These are phyloP conservation scores for Colletotrichum australisinense DNA, from an alignment of 2,329 filamentous ascomycete genomes.

Conservation along the genomic window DNA sequence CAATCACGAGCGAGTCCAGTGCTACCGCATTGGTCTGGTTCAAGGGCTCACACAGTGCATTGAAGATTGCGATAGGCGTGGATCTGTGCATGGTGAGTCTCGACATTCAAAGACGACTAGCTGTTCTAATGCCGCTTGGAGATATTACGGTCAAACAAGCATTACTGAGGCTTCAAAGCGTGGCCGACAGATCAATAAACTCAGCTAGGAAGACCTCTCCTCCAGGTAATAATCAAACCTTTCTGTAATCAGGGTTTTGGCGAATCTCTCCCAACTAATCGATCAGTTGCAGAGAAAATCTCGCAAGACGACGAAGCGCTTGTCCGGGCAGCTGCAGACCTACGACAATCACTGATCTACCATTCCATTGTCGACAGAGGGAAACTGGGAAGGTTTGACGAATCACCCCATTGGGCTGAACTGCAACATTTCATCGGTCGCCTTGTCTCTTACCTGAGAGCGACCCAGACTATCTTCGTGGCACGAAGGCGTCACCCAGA, in stretches of 20 bases:
- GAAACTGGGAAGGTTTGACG: constrained; percentile 21
- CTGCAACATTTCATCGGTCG: constrained; percentile 43
- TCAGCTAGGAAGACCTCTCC: background rate
- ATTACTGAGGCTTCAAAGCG: background rate
- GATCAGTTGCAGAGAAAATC: background rate
- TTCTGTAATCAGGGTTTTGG: background rate
- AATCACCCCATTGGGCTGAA: constrained; percentile 43
- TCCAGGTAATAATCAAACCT: background rate
- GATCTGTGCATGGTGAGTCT: background rate
- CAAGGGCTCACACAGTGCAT: background rate
- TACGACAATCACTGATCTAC: background rate
- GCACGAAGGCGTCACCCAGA: constrained; percentile 41
- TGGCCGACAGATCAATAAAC: background rate
- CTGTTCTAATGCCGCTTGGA: background rate
- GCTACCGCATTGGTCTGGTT: background rate
- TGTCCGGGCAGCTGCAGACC: background rate
- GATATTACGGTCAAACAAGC: background rate
- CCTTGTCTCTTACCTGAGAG: constrained; percentile 40
- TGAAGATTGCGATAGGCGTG: background rate
- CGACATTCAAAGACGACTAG: background rate
- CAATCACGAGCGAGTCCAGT: background rate
- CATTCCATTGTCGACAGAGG: background rate
- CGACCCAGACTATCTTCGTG: constrained; percentile 36
- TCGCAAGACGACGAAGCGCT: background rate
- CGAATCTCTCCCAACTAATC: background rate